Evolutionary conservation across 1,284 basidiomycete genomes (phyloP), one percentile per base, ranked within the genome.

Genomic region (Malassezia globosa): DNA sequence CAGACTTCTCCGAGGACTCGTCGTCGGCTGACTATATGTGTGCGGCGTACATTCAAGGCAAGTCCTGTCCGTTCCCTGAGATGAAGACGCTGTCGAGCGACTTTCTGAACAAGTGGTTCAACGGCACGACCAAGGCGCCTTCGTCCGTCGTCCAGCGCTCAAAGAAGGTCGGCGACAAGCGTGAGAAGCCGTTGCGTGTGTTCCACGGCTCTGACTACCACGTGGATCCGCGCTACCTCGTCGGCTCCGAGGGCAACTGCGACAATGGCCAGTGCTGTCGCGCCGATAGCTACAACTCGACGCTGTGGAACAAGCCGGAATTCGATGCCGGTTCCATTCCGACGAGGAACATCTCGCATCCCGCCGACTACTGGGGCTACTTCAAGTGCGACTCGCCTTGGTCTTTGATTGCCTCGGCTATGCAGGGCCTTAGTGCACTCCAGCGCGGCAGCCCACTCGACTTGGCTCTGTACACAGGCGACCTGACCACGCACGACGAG

Each of bases 181-280:
- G 79, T 37, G 82, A 82, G 8, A 73, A 81, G 60, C 76, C 79
- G 38, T 72, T 86, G 34, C 84, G 82, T 61, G 80, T 86, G 1
- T 72, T 86, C 38, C 85, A 87, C 63, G 58, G 85, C 13, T 84
- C 82, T 0, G 84, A 87, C 61, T 75, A 84, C 51, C 85, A 87
- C 70, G 73, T 87, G 43, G 85, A 87, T 64, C 80, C 84, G 78
- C 82, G 82, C 25, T 87, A 80, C 66, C 76, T 81, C 10, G 84
- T 79, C 27, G 81, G 82, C 14, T 74, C 81, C 5, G 84, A 87
- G 70, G 82, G 79, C 8, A 81, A 82, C 61, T 86, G 84, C 64
- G 80, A 79, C 21, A 76, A 76, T n/a, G 79, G 79, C n/a, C 72
- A 80, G 4, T 87, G 84, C 72, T 87, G 84, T 63, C 77, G 85